Base-by-base conservation (phyloP, 495 filamentous ascomycete genomes). In the Aspergillus incahuasiensis region DNA sequence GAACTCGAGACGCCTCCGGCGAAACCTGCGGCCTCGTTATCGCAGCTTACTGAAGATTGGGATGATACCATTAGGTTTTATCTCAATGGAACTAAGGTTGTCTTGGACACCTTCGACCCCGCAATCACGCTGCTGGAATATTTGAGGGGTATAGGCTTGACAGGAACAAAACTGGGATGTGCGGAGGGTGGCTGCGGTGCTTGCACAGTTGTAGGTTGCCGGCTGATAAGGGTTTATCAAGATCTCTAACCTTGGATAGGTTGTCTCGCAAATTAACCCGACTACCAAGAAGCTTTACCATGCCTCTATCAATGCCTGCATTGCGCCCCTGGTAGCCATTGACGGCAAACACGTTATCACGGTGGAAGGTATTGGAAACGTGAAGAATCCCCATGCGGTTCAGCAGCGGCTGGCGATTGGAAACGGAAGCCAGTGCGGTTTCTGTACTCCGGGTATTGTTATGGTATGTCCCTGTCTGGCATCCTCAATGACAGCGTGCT, bases 331-430 rank as follows among this genome's bases (percentile, higher is more conserved):
- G 48, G 86, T 91, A 28, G 92, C 90, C 57, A 82, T 98, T 13
- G 94, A 97, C 72, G 94, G 94, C 21, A 98, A 98, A 70, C 94
- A 98, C 80, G 92, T 98, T 58, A 92, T 98, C 62, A 98, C 94
- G 7, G 85, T 98, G 12, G 94, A 98, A 70, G 94, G 94, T n/a
- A 96, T 98, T 68, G 94, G 94, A 9, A 88, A 88, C 64, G 84
- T 87, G 46, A 87, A 91, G 69, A 82, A 80, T 35, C 94, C 94
- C 11, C 94, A 98, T 75, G 89, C 94, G 3, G 76, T 88, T 1
- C 94, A 98, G 71, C 92, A 98, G 72, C 83, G 94, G 42, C 87
- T 98, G 56, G 91, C 91, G 19, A 86, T 86, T 68, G 69, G 78
- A 40, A 80, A 87, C 63, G 85, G 85, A 30, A 84, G 80, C 35